Base-by-base conservation (phyloP, 495 filamentous ascomycete species). In the Penicillium taxi region DNA sequence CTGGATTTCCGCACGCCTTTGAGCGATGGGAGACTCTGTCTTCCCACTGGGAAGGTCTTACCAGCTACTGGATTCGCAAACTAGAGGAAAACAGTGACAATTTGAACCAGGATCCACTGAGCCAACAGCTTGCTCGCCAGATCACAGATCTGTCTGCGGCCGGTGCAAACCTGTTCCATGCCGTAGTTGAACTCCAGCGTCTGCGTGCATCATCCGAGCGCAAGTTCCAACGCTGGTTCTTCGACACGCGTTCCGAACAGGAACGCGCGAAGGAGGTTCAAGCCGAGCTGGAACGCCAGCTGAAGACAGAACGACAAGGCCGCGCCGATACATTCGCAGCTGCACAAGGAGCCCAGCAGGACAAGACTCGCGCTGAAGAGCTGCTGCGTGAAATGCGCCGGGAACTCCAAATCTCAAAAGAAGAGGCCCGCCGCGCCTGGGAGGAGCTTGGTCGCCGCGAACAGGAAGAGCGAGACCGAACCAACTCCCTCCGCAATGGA, bases 211-310 rank as follows among this genome's bases (percentile, higher is more conserved):
- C 85, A 14, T 95, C 88, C 1, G 93, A 96, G 58, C 75, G 93
- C 23, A 96, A 96, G 54, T 98, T 98, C 56, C 93, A 96, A 59
- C 80, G 93, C 26, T 98, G 91, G 91, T 96, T 96, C 62, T 93
- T 94, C 54, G 91, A 98, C 48, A 94, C 86, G 2, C 78, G 89
- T 28, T 72, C 78, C 25, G 88, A 96, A 39, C 77, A 93, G 47
- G 91, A 98, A 66, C 80, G 83, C 9, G 65, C 79, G 25, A 80
- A 84, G 42, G 91, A 96, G 55, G 69, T 84, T n/a, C 83, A 85
- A 37, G 85, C 73, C n/a, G 77, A 85, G 47, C 65, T 91, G 13
- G 80, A 94, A 52, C 67, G 72, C 16, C 75, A 78, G 17, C 60
- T 98, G 19, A 72, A 80, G 18, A 64, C 78, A 13, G 89, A 96